Evolutionary conservation across 2,329 filamentous ascomycete species (phyloP).

Genomic region (Trichoderma polysporum): DNA sequence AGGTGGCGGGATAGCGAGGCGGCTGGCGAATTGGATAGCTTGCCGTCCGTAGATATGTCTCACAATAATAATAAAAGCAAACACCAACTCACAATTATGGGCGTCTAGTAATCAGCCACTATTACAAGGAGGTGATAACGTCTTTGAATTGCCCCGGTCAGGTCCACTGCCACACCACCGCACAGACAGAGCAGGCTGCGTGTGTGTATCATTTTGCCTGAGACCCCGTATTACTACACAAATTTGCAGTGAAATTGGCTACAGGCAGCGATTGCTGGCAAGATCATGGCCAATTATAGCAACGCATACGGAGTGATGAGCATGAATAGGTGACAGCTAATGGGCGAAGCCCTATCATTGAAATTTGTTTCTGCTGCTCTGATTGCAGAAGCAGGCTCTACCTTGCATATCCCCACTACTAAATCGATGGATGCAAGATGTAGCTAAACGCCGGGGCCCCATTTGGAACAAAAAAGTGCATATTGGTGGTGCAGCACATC

Average conservation of each 20-base stretch:
- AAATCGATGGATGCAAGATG: background rate
- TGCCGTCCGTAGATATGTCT: background rate
- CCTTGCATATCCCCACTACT: background rate
- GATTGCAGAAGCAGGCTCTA: background rate
- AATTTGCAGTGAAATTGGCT: background rate
- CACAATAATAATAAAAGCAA: slow-evolving; percentile 12
- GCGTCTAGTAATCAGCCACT: slow-evolving; percentile 1
- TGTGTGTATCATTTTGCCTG: background rate
- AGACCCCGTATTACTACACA: background rate
- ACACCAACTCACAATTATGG: slow-evolving; percentile 5
- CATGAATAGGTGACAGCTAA: background rate
- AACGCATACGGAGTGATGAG: background rate
- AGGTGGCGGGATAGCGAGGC: background rate
- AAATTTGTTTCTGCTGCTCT: background rate
- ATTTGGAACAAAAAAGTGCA: background rate
- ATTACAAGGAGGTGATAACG: background rate
- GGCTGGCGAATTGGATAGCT: background rate
- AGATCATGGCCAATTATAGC: background rate
- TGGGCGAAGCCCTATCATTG: background rate
- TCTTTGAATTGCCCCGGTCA: background rate
- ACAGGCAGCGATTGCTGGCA: background rate
- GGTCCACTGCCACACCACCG: background rate
- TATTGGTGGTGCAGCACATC: background rate
- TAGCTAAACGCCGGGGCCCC: background rate
- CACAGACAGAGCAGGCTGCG: background rate